Evolutionary conservation across 2,329 filamentous ascomycete genomes (phyloP), one percentile per base, ranked within the genome.

Genomic region (Fusarium sp.): DNA sequence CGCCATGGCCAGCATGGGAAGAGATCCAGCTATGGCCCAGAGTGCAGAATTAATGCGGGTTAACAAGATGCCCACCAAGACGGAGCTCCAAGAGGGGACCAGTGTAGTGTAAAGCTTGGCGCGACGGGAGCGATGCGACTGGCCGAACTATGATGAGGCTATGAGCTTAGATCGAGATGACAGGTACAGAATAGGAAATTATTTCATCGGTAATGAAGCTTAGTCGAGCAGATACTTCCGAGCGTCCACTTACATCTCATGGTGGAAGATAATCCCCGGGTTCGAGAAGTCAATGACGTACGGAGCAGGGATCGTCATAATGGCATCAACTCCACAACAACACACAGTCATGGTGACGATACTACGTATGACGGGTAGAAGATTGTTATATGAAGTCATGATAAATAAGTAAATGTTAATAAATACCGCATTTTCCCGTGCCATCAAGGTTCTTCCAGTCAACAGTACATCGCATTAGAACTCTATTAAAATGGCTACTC

Each of bases 1-100:
- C 18, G 96, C 96, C 1, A 93, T 98, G 77, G 94, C 94, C 0
- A 96, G 90, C 66, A 98, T 98, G 94, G 92, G 92, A 73, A 91
- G 90, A 84, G 96, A 99, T 81, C 96, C 96, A 0, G 89, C 93
- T 63, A 95, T 97, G 92, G 84, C 85, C 4, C 94, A 98, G 84
- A 88, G 88, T 58, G 93, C 93, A 3, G 94, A 97, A 86, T 84
- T 98, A 83, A 97, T 98, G 94, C 88, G 92, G 68, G 85, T 90
- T 72, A 90, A 90, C 42, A 93, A 90, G 82, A 97, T 98, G 95
- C 92, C 93, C 3, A 87, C 85, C 60, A 98, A 97, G 90, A 90
- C 85, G 71, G 89, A 97, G 79, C 83, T 98, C 53, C 83, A 92
- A 80, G 87, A 86, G 57, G 93, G 92, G 0, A 73, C 87, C 47